These are phyloP conservation scores for Termitomyces sp. DNA, from an alignment of 768 basidiomycete genomes.

Conservation along the genomic window DNA sequence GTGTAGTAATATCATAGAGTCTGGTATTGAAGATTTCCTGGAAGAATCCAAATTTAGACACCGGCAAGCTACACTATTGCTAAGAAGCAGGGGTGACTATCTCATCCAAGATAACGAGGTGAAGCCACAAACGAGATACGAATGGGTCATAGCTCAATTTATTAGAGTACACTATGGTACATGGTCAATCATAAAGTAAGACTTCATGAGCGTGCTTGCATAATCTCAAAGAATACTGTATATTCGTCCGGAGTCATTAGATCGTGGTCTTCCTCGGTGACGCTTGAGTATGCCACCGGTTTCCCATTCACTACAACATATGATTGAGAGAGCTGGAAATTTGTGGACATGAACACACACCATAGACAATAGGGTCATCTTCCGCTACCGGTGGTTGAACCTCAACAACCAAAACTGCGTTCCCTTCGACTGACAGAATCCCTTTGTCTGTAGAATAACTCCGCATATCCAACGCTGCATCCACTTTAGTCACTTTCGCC, in stretches of 20 bases:
- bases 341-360: conserved; percentile 30
- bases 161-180: too few relatives aligned
- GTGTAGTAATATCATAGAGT: too few relatives aligned
- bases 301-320: conserved; percentile 61
- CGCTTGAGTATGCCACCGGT: conserved; percentile 65
- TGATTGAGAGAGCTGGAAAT: not conserved
- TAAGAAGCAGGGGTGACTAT: too few relatives aligned
- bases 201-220: conserved; percentile 40
- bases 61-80: too few relatives aligned
- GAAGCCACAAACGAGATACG: not conserved
- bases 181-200: not conserved
- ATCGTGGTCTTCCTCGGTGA: conserved; percentile 92
- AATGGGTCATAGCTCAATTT: too few relatives aligned
- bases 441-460: conserved; percentile 17
- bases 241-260: conserved; percentile 94
- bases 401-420: conserved; percentile 20
- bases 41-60: too few relatives aligned
- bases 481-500: conserved; percentile 38
- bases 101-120: too few relatives aligned
- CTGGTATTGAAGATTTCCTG: too few relatives aligned
- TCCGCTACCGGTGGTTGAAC: conserved; percentile 14
- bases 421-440: conserved; percentile 13
- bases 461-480: conserved; percentile 25
- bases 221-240: conserved; percentile 69
- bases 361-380: conserved; percentile 66